These are phyloP conservation scores for Vitis riparia DNA, from an alignment of 164 flowering plant species.

Conservation along the genomic window DNA sequence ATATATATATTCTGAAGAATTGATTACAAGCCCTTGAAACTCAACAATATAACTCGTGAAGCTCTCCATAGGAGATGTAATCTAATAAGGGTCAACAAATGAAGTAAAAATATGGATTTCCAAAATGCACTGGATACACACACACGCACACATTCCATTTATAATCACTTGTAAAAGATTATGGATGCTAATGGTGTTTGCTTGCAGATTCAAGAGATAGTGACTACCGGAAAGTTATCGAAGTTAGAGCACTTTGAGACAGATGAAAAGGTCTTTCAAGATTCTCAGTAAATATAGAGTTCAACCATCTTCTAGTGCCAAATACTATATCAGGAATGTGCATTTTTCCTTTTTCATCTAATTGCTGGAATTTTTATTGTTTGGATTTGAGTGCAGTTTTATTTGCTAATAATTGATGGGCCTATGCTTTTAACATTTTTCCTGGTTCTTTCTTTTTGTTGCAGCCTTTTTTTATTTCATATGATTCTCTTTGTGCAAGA, in stretches of 20 bases:
- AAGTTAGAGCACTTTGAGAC: constrained; percentile 94
- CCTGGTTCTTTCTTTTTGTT: neutral
- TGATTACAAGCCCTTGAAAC: neutral
- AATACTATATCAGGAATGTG: neutral
- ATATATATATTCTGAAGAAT: neutral
- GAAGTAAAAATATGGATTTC: no score
- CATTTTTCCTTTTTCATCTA: neutral
- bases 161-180: neutral
- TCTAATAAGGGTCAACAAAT: no score
- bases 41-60: neutral
- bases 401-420: neutral
- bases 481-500: neutral
- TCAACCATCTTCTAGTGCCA: neutral
- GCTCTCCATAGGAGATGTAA: no score
- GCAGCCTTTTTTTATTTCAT: neutral
- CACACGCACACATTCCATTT: neutral
- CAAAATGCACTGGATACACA: no score
- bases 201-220: constrained; percentile 90
- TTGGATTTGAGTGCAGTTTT: neutral
- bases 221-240: constrained; percentile 84
- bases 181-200: constrained; percentile 11
- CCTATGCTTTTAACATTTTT: neutral
- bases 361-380: neutral
- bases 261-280: constrained; percentile 76
- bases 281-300: constrained; percentile 7